Conservation (phyloP, 31 red algal genomes). For the Asparagopsis taxiformis region DNA sequence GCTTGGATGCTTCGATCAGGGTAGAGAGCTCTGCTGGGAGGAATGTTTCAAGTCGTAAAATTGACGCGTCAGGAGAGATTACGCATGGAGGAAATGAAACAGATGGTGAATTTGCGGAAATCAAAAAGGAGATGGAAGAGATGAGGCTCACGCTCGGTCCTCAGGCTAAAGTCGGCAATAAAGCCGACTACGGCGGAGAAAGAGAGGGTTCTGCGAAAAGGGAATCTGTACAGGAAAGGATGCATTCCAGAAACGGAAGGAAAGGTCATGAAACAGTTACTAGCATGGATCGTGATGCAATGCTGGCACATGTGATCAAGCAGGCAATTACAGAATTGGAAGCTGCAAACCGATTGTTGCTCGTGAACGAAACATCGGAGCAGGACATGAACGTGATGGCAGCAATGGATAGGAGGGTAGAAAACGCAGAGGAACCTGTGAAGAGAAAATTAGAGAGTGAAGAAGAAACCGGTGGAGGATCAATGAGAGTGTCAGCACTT, state of each 20-base stretch:
- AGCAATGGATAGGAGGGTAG: too few species aligned
- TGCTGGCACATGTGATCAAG: background rate
- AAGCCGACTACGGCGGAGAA: background rate
- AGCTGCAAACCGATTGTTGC: too few species aligned
- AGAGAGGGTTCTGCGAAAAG: background rate
- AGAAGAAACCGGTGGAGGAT: too few species aligned
- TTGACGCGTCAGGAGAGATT: too few species aligned
- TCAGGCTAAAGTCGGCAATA: background rate
- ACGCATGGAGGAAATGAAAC: too few species aligned
- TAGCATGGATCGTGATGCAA: background rate
- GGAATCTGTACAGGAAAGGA: background rate
- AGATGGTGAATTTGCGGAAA: background rate
- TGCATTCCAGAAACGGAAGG: background rate
- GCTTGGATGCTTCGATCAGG: too few species aligned
- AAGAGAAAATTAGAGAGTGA: too few species aligned
- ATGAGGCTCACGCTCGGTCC: background rate
- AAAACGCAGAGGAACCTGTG: too few species aligned
- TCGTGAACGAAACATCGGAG: background rate
- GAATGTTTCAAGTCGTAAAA: too few species aligned
- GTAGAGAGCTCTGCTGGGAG: too few species aligned
- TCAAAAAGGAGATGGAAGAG: background rate
- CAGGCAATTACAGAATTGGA: conserved; percentile 1
- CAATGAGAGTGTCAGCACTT: background rate
- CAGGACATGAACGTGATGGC: too few species aligned
- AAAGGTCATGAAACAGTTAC: background rate